A percentile compares a stretch with the other conserved stretches of the same genome.
phyloP scores from a whole-genome alignment of 768 basidiomycete species.

The Collybia mongolica region DNA sequence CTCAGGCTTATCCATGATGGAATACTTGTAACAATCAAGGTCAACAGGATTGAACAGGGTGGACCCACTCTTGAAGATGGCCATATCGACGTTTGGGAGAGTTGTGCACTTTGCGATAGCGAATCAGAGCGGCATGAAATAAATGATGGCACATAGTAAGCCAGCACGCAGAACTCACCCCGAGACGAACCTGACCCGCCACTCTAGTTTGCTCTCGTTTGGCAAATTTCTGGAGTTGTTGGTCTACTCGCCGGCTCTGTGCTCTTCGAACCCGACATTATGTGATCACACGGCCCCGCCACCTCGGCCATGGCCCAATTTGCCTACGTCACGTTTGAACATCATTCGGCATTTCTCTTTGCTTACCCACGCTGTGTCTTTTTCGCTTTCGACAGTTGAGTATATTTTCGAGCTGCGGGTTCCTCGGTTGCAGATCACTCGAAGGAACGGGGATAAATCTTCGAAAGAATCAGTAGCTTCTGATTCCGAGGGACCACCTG shows the following conservation, averaged over 20 bases:
- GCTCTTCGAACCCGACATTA: conserved; percentile 30
- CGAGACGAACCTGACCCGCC: not conserved
- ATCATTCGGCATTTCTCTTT: not conserved
- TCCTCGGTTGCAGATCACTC: conserved; percentile 57
- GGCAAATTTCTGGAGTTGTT: conserved; percentile 58
- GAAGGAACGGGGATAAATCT: conserved; percentile 16
- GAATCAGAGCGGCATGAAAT: conserved; percentile 32
- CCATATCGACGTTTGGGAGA: conserved; percentile 43
- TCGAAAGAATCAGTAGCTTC: not conserved
- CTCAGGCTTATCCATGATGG: conserved; percentile 40
- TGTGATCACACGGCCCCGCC: conserved; percentile 48
- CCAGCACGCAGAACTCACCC: conserved; percentile 9
- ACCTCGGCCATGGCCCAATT: conserved; percentile 16
- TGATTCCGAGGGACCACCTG: not conserved
- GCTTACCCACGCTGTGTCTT: conserved; percentile 29
- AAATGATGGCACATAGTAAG: conserved; percentile 54
- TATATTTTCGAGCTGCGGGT: conserved; percentile 63
- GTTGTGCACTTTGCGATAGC: conserved; percentile 47
- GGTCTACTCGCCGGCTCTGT: conserved; percentile 41
- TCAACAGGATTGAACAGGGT: conserved; percentile 10
- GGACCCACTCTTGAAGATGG: conserved; percentile 12
- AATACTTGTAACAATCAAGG: conserved; percentile 25
- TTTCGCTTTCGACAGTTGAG: conserved; percentile 44
- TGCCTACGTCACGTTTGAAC: conserved; percentile 15
- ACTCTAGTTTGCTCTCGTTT: conserved; percentile 47